Conservation (phyloP, 495 filamentous ascomycete species). For the Tuber aestivum region DNA sequence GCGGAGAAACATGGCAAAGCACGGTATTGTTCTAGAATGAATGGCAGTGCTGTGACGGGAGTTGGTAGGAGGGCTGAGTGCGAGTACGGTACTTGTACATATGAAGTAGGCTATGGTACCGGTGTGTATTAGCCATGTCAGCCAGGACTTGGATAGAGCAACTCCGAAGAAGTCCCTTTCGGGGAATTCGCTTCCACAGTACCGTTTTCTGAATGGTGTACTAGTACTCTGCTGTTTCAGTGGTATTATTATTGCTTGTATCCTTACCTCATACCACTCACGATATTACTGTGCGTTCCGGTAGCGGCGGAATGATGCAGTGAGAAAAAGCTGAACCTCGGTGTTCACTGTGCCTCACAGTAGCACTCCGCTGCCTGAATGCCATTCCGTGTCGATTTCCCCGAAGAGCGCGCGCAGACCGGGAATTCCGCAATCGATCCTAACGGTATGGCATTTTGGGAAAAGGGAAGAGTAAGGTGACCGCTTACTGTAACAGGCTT, state of each 20-base stretch:
- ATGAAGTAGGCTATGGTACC: neutral
- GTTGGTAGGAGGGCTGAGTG: neutral
- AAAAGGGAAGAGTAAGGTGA: neutral
- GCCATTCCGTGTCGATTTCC: neutral
- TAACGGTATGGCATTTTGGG: conserved; percentile 1
- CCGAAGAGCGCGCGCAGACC: neutral
- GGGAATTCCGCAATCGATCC: neutral
- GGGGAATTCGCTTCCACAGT: neutral
- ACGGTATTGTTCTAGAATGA: neutral
- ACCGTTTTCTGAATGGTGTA: neutral
- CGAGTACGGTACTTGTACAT: neutral
- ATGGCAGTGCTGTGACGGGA: neutral
- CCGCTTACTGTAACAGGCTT: neutral
- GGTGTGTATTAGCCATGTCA: neutral
- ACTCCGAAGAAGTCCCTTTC: neutral
- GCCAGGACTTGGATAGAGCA: neutral
- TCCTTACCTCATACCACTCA: neutral
- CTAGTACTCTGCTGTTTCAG: neutral
- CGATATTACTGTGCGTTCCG: neutral
- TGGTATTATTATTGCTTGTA: neutral
- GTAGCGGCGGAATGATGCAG: neutral
- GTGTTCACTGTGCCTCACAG: neutral
- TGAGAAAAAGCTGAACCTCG: neutral
- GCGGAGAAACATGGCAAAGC: neutral
- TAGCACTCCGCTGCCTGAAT: neutral